Conservation (phyloP, 441 rosid genomes). For the Biscutella laevigata region DNA sequence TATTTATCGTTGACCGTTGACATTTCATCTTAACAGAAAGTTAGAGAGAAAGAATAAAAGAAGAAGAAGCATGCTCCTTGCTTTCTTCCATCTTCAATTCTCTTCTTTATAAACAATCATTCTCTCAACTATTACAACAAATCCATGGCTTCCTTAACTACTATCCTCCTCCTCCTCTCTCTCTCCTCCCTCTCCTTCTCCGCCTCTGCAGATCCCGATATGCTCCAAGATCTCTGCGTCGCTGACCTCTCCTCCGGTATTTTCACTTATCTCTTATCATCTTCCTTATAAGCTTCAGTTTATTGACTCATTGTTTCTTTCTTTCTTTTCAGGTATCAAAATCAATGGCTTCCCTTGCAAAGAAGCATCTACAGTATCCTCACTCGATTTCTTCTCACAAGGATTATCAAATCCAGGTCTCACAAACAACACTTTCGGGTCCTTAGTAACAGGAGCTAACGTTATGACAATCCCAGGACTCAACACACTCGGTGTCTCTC, state of each 20-base stretch:
- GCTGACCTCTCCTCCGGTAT: constrained; percentile 46
- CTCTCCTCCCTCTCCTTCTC: constrained; percentile 18
- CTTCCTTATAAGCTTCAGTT: not conserved
- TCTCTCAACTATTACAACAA: constrained; percentile 3
- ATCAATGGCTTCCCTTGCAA: constrained; percentile 66
- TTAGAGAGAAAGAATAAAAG: not conserved
- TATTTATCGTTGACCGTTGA: constrained; percentile 16
- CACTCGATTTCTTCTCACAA: constrained; percentile 49
- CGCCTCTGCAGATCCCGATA: constrained; percentile 47
- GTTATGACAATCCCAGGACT: constrained; percentile 71
- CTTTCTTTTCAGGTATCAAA: constrained; percentile 32
- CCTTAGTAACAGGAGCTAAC: constrained; percentile 47
- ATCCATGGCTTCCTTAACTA: constrained; percentile 19
- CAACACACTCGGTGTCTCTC: constrained; percentile 62
- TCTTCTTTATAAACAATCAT: constrained; percentile 15
- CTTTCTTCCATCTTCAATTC: constrained; percentile 1
- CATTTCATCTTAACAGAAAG: not conserved
- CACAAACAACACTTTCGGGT: constrained; percentile 46
- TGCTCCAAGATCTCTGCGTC: no score
- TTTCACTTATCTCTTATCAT: not conserved
- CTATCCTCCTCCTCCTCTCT: constrained; percentile 3
- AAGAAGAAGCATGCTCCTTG: constrained; percentile 7
- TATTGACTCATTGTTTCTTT: not conserved
- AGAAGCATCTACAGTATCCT: constrained; percentile 31
- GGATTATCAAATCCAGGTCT: constrained; percentile 48